phyloP scores from a whole-genome alignment of 257 asterid genomes.

The Solanum corneliomulleri region DNA sequence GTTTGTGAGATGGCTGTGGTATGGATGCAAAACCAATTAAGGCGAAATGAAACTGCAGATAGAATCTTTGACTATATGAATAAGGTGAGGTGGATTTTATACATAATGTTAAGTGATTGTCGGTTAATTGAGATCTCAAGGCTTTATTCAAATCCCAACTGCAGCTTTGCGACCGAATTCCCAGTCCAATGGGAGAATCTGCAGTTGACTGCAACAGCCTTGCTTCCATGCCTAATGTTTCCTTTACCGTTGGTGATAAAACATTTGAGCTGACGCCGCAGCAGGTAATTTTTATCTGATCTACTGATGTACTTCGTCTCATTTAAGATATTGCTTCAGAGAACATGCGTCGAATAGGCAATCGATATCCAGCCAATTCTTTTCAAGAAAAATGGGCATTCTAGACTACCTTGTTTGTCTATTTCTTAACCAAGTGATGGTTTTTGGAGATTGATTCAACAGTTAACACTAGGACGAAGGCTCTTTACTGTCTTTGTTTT shows the following conservation, averaged over 20 bases:
- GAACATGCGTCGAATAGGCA: not conserved
- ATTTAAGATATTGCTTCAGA: not conserved
- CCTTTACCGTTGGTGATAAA: conserved; percentile 58
- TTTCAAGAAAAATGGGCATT: not conserved
- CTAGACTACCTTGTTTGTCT: not conserved
- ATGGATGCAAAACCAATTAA: conserved; percentile 75
- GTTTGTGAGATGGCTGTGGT: conserved; percentile 86
- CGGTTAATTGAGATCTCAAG: not conserved
- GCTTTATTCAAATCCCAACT: not conserved
- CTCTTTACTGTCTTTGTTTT: not conserved
- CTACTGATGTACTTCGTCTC: not conserved
- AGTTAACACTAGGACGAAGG: not conserved
- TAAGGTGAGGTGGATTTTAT: conserved; percentile 25
- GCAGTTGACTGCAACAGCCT: conserved; percentile 54
- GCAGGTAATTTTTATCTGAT: conserved; percentile 30
- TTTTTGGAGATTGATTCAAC: not conserved
- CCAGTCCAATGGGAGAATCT: conserved; percentile 90
- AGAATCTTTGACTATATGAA: conserved; percentile 59
- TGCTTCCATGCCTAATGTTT: conserved; percentile 55
- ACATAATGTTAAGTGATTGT: not conserved
- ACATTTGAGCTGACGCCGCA: conserved; percentile 53
- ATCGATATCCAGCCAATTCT: not conserved
- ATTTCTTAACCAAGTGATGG: not conserved
- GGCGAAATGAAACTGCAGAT: conserved; percentile 47
- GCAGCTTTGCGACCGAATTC: conserved; percentile 77